A percentile compares a stretch with the other conserved stretches of the same genome.
Conservation (phyloP, 352 stramenopile species). For the Globisporangium spinosum region DNA sequence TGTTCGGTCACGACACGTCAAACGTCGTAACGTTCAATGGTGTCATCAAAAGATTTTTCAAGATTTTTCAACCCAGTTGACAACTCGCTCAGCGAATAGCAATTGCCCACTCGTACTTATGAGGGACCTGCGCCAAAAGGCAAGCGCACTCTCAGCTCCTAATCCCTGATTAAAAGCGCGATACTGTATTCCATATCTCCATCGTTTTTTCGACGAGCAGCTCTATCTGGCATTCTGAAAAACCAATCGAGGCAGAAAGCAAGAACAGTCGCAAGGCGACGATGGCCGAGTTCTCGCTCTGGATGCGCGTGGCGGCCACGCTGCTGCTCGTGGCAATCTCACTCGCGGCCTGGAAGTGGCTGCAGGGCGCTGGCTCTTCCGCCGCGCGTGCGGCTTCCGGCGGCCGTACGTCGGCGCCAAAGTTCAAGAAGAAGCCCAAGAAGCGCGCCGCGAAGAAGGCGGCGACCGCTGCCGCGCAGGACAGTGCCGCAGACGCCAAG, state of each 20-base stretch:
- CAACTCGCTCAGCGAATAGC: too few relatives aligned
- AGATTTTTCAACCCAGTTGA: too few relatives aligned
- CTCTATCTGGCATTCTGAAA: not conserved
- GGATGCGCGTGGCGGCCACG: conserved; percentile 35
- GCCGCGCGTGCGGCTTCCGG: not conserved
- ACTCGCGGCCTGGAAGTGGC: conserved; percentile 34
- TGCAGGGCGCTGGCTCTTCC: conserved; percentile 15
- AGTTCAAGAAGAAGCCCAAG: conserved; percentile 40
- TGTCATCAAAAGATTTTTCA: too few relatives aligned
- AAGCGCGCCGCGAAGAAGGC: conserved; percentile 43
- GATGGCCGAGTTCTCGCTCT: conserved; percentile 33
- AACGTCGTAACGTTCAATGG: too few relatives aligned
- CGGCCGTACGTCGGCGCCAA: conserved; percentile 5
- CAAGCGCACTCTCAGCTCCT: too few relatives aligned
- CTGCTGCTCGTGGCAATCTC: conserved; percentile 40
- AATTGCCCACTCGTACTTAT: too few relatives aligned
- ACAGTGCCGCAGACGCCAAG: too few relatives aligned
- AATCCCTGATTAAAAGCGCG: too few relatives aligned
- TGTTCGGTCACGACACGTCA: too few relatives aligned
- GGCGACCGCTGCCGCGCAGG: not conserved
- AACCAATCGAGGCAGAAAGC: not conserved
- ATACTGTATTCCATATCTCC: too few relatives aligned
- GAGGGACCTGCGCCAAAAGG: too few relatives aligned
- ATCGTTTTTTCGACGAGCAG: too few relatives aligned
- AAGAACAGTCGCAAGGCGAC: not conserved